Base-by-base conservation (phyloP, 73 alveolate species). In the Paramecium octaurelia region DNA sequence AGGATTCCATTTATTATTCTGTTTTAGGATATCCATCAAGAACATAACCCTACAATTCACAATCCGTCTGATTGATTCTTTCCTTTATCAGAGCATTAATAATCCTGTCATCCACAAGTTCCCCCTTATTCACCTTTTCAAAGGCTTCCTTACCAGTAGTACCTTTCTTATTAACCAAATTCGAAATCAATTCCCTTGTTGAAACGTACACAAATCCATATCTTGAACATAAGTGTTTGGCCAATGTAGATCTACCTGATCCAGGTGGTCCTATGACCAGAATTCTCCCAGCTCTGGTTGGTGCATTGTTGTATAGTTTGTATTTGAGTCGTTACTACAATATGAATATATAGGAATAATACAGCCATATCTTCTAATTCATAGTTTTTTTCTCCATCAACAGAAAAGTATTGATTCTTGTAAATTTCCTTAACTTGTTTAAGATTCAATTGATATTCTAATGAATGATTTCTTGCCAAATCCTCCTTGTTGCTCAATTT, bases 231-330 rank as follows among this genome's bases (percentile, higher is more conserved):
- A 98, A 91, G 11, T 48, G 59, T 38, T 85, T 86, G 34, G 98
- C 99, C 58, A 95, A 94, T 91, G 98, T 95, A n/a, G 97, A 92
- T 92, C 98, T 97, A 6, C 99, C 99, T 12, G 96, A 87, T n/a
- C 99, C 99, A 23, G 99, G 99, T 21, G 99, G 99, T 16, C 99
- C 99, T 3, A 97, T 92, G 8, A 98, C 68, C 40, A 98, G 59
- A 23, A 98, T 97, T 90, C 98, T 94, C 2, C 99, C 99, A 11
- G 99, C 99, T 92, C 97, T 96, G 58, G 97, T 89, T 8, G 99
- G 99, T 24, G 97, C 99, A 60, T 93, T 97, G 71, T 95, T 60
- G 69, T 93, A 94, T 20, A 92, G 84, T 90, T 96, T 95, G 58
- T 93, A 92, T 83, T 86, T 95, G 20, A 96, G 73, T 24, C 93